Percentiles rank a stretch among this genome's conserved stretches.
These are phyloP conservation scores for Phialocephala subalpina DNA, from an alignment of 2,329 filamentous ascomycete genomes.

Conservation along the genomic window DNA sequence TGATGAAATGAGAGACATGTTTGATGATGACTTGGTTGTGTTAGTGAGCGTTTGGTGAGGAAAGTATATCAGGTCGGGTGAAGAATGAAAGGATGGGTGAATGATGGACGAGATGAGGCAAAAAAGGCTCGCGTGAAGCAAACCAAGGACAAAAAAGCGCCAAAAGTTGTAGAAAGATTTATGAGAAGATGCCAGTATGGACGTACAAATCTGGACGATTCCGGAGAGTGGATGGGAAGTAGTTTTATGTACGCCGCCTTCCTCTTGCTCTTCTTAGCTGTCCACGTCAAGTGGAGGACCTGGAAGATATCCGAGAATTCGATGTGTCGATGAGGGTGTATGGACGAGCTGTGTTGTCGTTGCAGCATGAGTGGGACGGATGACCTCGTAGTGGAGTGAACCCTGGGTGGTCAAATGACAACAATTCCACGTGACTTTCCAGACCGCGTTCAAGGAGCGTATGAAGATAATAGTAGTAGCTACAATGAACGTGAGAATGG, in stretches of 20 bases:
- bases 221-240: background rate
- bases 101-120: background rate
- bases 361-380: slow-evolving; percentile 8
- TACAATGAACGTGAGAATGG: background rate
- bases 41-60: background rate
- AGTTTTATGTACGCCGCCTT: slow-evolving; percentile 5
- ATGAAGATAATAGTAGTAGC: background rate
- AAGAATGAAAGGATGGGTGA: background rate
- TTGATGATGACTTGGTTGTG: slow-evolving; percentile 6
- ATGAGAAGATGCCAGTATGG: background rate
- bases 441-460: slow-evolving; percentile 12
- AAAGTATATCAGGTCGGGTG: background rate
- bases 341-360: background rate
- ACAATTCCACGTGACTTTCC: slow-evolving; percentile 2
- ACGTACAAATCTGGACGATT: background rate
- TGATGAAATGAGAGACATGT: background rate
- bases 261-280: background rate
- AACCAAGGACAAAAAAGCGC: background rate
- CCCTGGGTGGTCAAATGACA: slow-evolving; percentile 9
- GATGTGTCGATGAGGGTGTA: background rate
- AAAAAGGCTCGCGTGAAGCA: background rate
- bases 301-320: background rate
- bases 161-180: background rate
- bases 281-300: slow-evolving; percentile 6
- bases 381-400: background rate